Base-by-base conservation (phyloP, 441 rosid species). In the Eruca vesicaria region DNA sequence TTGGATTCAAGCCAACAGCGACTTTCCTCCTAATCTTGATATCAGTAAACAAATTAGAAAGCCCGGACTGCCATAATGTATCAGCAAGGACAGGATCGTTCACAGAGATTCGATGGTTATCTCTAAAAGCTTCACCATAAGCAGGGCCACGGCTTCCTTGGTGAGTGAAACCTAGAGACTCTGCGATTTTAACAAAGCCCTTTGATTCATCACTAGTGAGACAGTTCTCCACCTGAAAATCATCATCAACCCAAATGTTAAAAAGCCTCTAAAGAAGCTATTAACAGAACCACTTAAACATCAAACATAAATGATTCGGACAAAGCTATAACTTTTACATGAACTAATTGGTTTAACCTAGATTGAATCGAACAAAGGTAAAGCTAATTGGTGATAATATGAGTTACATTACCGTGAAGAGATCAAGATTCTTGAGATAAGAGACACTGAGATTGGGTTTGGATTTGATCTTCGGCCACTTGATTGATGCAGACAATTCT, bases 141-240 rank as follows among this genome's bases (percentile, higher is more conserved):
- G 90, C 76, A 19, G 99, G 99, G 10, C 99, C 98, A 73, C 85
- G 97, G 79, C 97, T 92, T 71, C 98, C 97, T 79, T 89, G 99
- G 78, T 87, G 98, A 35, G 71, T 84, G 81, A 92, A 92, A 62
- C 97, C 98, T 1, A 84, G 75, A 69, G 92, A 79, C 83, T 95
- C 99, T 7, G 96, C 89, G 18, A 72, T 84, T 80, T 83, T 84
- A 36, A 91, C 18, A 38, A 95, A 95, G 19, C 86, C 88, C 77
- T 79, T 86, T 3, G 92, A 87, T 82, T 95, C 99, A 38, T 86
- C 86, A 26, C 88, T 50, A 15, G 88, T 85, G n/a, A 95, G 83
- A 82, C 88, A 89, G 70, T 87, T 84, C 5, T 79, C 87, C 73
- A 93, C 96, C 99, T 95, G 87, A 76, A n/a, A 74, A 35, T n/a